A percentile compares a stretch with the other conserved stretches of the same genome.
Conservation (phyloP, 1,284 basidiomycete genomes). For the Pulchroboletus neoregius region DNA sequence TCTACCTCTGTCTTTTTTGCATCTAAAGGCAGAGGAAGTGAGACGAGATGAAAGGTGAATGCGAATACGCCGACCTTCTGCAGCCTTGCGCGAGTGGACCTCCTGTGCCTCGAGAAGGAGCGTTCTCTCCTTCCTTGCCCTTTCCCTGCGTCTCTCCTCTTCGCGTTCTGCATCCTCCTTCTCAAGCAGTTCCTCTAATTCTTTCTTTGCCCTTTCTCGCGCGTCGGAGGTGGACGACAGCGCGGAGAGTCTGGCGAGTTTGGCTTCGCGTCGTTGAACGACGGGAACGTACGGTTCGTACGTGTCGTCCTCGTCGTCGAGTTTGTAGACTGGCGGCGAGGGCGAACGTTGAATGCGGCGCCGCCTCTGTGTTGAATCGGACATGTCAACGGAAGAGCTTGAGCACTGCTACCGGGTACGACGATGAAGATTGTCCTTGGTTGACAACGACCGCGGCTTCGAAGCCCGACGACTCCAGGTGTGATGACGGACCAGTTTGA, state of each 20-base stretch:
- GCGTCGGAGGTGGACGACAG: constrained; percentile 51
- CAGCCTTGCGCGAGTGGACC: constrained; percentile 77
- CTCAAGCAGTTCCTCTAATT: constrained; percentile 61
- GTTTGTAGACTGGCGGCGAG: constrained; percentile 54
- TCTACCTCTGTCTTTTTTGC: constrained; percentile 82
- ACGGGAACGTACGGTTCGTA: constrained; percentile 89
- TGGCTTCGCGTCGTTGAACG: constrained; percentile 78
- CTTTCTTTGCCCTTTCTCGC: constrained; percentile 49
- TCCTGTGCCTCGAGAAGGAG: constrained; percentile 89
- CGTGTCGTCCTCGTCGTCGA: constrained; percentile 60
- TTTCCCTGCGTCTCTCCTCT: constrained; percentile 70
- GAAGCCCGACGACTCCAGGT: background rate
- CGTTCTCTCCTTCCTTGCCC: constrained; percentile 77
- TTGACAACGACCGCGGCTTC: too few relatives aligned
- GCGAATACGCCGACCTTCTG: constrained; percentile 58
- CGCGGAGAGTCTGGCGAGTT: constrained; percentile 70
- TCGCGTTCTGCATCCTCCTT: constrained; percentile 72
- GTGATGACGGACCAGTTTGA: constrained; percentile 56
- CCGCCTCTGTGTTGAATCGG: constrained; percentile 40
- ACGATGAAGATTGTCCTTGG: background rate
- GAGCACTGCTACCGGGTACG: background rate
- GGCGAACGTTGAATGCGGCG: constrained; percentile 51
- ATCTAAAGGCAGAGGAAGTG: constrained; percentile 46
- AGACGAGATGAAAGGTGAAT: constrained; percentile 1
- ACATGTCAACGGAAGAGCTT: constrained; percentile 17